Evolutionary conservation across 208 protist species (phyloP).

Genomic region (Leishmania mexicana): DNA sequence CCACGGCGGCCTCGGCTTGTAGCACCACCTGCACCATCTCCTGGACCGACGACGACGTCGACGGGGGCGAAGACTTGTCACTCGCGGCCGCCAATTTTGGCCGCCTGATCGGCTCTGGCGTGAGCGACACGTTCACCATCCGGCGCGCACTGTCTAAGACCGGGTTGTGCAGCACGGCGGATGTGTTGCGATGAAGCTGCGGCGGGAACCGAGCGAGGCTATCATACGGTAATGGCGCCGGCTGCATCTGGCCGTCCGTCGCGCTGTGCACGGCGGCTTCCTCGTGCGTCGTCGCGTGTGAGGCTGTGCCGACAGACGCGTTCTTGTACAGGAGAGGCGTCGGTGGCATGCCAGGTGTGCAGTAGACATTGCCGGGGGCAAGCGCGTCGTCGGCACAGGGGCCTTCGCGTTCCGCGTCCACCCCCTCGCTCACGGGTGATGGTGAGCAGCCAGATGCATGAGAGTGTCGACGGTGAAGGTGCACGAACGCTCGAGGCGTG

Average conservation of each 20-base stretch:
- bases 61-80: background rate
- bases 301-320: background rate
- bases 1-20: slow-evolving; percentile 13
- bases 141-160: slow-evolving; percentile 10
- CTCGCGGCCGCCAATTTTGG: too few relatives aligned
- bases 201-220: background rate
- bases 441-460: too few relatives aligned
- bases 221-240: slow-evolving; percentile 43
- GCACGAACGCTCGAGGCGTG: slow-evolving; percentile 26
- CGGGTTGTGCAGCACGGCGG: background rate
- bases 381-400: background rate
- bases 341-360: slow-evolving; percentile 11
- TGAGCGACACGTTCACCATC: slow-evolving; percentile 21
- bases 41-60: slow-evolving; percentile 2
- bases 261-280: background rate
- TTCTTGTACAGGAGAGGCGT: slow-evolving; percentile 5
- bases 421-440: background rate
- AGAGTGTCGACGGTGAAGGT: background rate
- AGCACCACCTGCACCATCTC: slow-evolving; percentile 31
- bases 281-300: background rate
- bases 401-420: background rate
- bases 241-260: slow-evolving; percentile 26
- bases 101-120: background rate
- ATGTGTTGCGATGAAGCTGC: slow-evolving; percentile 2
- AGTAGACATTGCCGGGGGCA: slow-evolving; percentile 8